These are phyloP conservation scores for Psilocybe sp. DNA, from an alignment of 768 basidiomycete genomes.

Conservation along the genomic window DNA sequence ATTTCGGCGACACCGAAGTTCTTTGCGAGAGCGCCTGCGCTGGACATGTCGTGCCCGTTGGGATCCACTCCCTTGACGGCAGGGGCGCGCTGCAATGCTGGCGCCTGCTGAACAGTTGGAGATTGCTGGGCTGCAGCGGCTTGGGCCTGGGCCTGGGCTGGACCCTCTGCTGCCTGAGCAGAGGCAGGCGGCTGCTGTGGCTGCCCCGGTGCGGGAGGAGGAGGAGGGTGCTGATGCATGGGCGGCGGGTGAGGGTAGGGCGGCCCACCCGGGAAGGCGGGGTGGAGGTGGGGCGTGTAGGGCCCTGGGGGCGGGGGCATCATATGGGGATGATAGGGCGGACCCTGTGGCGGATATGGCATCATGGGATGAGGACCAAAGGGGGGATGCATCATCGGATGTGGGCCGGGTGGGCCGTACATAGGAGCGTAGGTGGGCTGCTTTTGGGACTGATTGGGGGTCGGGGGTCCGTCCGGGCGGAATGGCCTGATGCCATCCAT, in stretches of 20 bases:
- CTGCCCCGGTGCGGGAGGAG: constrained; percentile 25
- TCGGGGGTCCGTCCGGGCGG: constrained; percentile 27
- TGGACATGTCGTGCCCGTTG: constrained; percentile 75
- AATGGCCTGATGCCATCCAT: constrained; percentile 29
- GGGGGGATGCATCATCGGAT: constrained; percentile 36
- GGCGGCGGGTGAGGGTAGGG: constrained; percentile 26
- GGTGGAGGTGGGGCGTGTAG: constrained; percentile 60
- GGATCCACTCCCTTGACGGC: constrained; percentile 77
- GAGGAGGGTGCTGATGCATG: constrained; percentile 33
- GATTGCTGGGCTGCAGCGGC: too few relatives aligned
- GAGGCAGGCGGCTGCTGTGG: constrained; percentile 20
- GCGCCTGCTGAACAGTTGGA: too few relatives aligned
- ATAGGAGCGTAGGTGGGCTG: constrained; percentile 29
- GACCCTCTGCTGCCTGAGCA: too few relatives aligned
- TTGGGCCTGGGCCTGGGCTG: too few relatives aligned
- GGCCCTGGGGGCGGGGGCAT: constrained; percentile 32
- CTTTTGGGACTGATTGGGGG: constrained; percentile 21
- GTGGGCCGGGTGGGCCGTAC: constrained; percentile 36
- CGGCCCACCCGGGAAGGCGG: constrained; percentile 44
- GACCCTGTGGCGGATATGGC: constrained; percentile 11
- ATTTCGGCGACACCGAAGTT: constrained; percentile 74
- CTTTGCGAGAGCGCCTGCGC: constrained; percentile 69
- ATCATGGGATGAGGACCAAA: constrained; percentile 37
- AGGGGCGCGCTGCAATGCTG: constrained; percentile 10
- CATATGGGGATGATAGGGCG: constrained; percentile 34